Evolutionary conservation across 2,329 filamentous ascomycete species (phyloP).

Genomic region (Parascedosporium putredinis): DNA sequence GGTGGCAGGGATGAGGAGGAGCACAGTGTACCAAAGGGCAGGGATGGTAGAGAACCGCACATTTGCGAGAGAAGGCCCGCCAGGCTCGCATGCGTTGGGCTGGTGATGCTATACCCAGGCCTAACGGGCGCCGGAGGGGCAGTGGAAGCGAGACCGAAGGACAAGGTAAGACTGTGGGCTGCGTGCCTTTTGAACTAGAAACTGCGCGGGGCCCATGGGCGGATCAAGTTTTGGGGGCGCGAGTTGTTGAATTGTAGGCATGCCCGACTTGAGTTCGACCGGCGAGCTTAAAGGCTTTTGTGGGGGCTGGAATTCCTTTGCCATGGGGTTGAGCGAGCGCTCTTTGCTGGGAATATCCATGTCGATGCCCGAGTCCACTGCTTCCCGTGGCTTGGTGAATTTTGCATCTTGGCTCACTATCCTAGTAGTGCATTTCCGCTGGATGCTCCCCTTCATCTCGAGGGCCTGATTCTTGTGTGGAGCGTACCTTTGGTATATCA

Average conservation of each 20-base stretch:
- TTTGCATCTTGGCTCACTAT: too few species aligned
- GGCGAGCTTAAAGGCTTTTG: neutral
- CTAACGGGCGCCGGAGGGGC: neutral
- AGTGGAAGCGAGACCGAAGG: neutral
- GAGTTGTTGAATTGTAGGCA: neutral
- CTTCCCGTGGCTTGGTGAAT: neutral
- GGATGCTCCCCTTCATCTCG: too few species aligned
- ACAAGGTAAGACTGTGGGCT: neutral
- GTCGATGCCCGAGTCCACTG: neutral
- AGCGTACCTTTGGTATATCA: constrained; percentile 1
- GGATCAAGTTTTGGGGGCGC: neutral
- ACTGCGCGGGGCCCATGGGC: neutral
- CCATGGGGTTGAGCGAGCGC: constrained; percentile 1
- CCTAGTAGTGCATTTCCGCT: too few species aligned
- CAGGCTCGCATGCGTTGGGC: neutral
- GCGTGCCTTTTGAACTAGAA: neutral
- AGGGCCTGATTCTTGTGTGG: neutral
- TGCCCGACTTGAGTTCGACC: neutral
- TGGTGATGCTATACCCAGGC: neutral
- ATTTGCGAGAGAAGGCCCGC: neutral
- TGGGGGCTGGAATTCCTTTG: constrained; percentile 3
- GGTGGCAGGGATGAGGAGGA: neutral
- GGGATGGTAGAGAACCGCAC: neutral
- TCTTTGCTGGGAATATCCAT: neutral
- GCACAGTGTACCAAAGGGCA: neutral